Evolutionary conservation across 257 asterid species (phyloP).

Genomic region (Capsicum baccatum): DNA sequence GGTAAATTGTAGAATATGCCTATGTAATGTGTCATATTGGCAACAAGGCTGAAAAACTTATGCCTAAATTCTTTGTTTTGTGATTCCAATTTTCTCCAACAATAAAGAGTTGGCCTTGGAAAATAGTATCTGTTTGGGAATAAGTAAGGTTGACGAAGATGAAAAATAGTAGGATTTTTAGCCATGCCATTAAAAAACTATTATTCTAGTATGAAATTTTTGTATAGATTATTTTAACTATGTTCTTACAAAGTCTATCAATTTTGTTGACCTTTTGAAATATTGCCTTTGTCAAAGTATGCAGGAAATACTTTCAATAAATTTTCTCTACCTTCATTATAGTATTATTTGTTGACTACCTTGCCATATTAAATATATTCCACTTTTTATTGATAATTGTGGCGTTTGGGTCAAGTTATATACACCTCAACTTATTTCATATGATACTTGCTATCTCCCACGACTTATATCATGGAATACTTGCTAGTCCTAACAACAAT

Average conservation of each 20-base stretch:
- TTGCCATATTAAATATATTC: not conserved
- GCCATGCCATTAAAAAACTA: slow-evolving; percentile 17
- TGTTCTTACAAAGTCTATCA: not conserved
- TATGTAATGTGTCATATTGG: slow-evolving; percentile 27
- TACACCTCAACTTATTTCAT: not conserved
- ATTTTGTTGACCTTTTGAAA: too few relatives aligned
- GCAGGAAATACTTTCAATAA: not conserved
- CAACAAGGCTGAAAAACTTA: slow-evolving; percentile 35
- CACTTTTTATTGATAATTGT: not conserved
- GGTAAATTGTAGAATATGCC: slow-evolving; percentile 39
- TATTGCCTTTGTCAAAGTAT: not conserved
- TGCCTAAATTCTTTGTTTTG: slow-evolving; percentile 36
- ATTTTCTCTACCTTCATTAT: not conserved
- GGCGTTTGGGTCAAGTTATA: not conserved
- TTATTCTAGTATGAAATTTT: not conserved
- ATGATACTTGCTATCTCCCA: not conserved
- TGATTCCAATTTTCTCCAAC: slow-evolving; percentile 31
- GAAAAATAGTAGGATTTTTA: slow-evolving; percentile 1
- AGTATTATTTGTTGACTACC: not conserved
- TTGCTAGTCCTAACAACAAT: not conserved
- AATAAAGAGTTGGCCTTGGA: slow-evolving; percentile 25
- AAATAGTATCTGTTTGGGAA: slow-evolving; percentile 16
- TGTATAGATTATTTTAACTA: not conserved
- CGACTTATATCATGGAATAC: fast-evolving
- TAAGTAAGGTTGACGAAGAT: not conserved